Evolutionary conservation across 306 rosid species (phyloP).

Genomic region (Clitoria ternatea): DNA sequence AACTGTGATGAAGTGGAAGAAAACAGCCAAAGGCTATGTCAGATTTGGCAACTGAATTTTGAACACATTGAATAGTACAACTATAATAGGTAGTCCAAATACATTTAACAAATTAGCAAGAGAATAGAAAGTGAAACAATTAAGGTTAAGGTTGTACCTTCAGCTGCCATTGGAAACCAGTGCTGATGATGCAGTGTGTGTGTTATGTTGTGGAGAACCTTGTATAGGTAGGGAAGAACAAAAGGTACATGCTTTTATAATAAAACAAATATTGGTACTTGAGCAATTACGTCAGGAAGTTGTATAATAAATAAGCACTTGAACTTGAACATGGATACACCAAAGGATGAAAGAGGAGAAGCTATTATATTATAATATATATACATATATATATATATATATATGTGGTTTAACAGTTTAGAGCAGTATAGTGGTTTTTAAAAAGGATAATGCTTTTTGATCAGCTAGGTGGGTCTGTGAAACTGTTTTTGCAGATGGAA

Average conservation of each 20-base stretch:
- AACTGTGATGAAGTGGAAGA: slow-evolving; percentile 28
- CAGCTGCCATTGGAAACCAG: slow-evolving; percentile 38
- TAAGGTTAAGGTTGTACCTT: slow-evolving; percentile 44
- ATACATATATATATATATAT: too few relatives aligned
- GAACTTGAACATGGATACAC: slow-evolving; percentile 21
- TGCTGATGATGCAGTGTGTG: slow-evolving; percentile 27
- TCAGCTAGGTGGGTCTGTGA: slow-evolving; percentile 61
- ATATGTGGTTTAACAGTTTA: slow-evolving; percentile 40
- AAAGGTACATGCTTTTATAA: slow-evolving; percentile 39
- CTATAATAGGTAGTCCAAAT: not conserved
- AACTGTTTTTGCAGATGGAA: slow-evolving; percentile 52
- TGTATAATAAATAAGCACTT: slow-evolving; percentile 31
- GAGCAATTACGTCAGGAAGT: slow-evolving; percentile 36
- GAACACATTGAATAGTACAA: too few relatives aligned
- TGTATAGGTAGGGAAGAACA: slow-evolving; percentile 40
- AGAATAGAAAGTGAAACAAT: slow-evolving; percentile 5
- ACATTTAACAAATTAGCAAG: slow-evolving; percentile 12
- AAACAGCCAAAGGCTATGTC: slow-evolving; percentile 38
- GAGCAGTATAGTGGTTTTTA: slow-evolving; percentile 42
- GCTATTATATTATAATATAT: slow-evolving; percentile 22
- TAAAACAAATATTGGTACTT: slow-evolving; percentile 52
- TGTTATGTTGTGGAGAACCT: slow-evolving; percentile 37
- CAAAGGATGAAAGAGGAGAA: not conserved
- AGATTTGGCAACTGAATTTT: slow-evolving; percentile 39
- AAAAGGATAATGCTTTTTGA: slow-evolving; percentile 63